Conservation (phyloP, 129 eudicot species). For the Heracleum sosnowskyi region DNA sequence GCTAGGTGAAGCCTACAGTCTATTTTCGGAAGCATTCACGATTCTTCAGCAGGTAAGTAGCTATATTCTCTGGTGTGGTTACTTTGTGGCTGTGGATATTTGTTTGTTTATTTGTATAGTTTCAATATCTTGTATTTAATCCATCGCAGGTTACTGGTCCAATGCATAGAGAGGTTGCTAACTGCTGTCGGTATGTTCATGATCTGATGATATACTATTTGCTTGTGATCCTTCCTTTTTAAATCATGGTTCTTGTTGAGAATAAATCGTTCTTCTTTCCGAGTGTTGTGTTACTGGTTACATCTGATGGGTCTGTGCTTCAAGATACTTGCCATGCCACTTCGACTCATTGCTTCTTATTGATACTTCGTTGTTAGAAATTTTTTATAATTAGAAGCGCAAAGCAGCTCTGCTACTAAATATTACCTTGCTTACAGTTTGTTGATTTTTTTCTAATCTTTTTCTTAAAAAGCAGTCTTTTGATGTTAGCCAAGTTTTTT, state of each 20-base stretch:
- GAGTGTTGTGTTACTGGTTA: background rate
- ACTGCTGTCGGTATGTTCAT: conserved; percentile 77
- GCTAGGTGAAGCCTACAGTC: conserved; percentile 89
- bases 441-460: background rate
- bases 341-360: background rate
- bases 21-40: conserved; percentile 88
- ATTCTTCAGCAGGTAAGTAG: conserved; percentile 88
- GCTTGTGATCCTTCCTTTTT: background rate
- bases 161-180: conserved; percentile 99
- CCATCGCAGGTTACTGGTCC: conserved; percentile 93
- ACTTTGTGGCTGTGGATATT: no score
- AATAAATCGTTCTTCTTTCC: background rate
- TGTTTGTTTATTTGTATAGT: background rate
- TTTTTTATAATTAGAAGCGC: background rate
- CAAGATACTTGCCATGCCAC: background rate
- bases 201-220: background rate
- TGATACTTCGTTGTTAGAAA: background rate
- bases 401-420: background rate
- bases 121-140: background rate
- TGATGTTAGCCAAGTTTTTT: background rate
- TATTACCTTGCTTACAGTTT: background rate
- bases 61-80: background rate
- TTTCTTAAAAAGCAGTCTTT: background rate
- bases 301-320: background rate
- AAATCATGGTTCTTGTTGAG: background rate